Percentiles rank a stretch among this genome's conserved stretches.
Conservation (phyloP, 306 rosid species). For the Macrotyloma uniflorum region DNA sequence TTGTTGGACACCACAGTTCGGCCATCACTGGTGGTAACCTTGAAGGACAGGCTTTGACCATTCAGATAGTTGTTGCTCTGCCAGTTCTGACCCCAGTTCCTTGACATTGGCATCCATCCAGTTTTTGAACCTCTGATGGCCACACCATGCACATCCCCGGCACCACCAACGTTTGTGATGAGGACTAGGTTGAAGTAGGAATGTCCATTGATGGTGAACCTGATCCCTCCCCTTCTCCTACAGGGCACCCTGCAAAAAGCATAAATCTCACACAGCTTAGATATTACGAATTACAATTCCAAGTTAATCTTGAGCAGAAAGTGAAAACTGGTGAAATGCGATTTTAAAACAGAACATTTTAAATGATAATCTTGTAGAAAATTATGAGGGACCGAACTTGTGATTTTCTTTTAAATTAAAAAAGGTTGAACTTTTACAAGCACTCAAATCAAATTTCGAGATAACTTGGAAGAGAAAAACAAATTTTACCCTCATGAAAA, state of each 20-base stretch:
- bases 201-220: conserved; percentile 93
- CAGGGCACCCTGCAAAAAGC: conserved; percentile 74
- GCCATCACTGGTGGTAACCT: conserved; percentile 90
- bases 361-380: no score
- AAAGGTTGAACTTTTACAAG: no score
- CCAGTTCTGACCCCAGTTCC: conserved; percentile 99
- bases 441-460: no score
- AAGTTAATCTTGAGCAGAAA: background rate
- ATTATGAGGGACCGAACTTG: no score
- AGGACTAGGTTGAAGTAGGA: conserved; percentile 92
- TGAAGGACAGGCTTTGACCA: conserved; percentile 90
- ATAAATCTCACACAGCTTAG: background rate
- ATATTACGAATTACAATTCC: background rate
- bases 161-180: conserved; percentile 95
- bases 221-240: conserved; percentile 82
- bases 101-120: conserved; percentile 85
- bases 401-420: no score
- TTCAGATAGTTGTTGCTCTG: conserved; percentile 84
- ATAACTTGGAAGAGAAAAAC: background rate
- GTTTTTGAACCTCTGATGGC: conserved; percentile 78
- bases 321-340: no score
- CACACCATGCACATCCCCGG: conserved; percentile 85
- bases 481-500: no score
- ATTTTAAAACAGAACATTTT: no score
- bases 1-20: conserved; percentile 65